Evolutionary conservation across 208 protist genomes (phyloP).

Genomic region (Leishmania arabica): DNA sequence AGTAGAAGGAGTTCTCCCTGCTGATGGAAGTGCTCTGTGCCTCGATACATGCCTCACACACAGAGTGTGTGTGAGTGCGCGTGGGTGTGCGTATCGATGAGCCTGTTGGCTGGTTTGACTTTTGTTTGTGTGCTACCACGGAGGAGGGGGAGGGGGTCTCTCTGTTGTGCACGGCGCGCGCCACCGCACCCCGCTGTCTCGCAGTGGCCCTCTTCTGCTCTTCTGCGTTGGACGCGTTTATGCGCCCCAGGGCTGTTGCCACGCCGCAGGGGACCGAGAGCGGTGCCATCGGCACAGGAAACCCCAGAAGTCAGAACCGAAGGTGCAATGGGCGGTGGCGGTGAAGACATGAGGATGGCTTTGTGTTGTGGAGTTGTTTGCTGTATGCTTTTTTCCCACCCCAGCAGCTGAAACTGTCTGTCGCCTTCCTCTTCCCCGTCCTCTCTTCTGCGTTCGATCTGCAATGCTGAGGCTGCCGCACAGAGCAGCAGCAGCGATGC

Average conservation of each 20-base stretch:
- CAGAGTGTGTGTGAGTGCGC: not conserved
- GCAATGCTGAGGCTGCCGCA: not conserved
- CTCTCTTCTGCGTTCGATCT: not conserved
- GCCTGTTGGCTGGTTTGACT: not conserved
- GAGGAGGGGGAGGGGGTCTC: not conserved
- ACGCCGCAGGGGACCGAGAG: not conserved
- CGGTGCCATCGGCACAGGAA: not conserved
- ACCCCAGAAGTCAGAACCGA: not conserved
- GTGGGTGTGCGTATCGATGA: not conserved
- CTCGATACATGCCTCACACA: not conserved
- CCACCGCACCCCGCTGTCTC: not conserved
- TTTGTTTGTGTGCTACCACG: not conserved
- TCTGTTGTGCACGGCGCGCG: not conserved
- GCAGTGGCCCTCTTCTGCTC: not conserved
- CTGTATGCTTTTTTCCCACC: not conserved
- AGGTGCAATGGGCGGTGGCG: not conserved
- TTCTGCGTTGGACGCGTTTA: not conserved
- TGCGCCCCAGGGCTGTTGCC: not conserved
- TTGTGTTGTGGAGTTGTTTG: not conserved
- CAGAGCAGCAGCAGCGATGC: not conserved
- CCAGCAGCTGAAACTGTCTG: not conserved
- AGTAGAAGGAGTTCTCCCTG: not conserved
- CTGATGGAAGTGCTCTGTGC: not conserved
- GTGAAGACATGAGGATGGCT: not conserved
- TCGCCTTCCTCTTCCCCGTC: not conserved